Evolutionary conservation across 257 asterid genomes (phyloP), one percentile per base, ranked within the genome.

Genomic region (Solanum etuberosum): DNA sequence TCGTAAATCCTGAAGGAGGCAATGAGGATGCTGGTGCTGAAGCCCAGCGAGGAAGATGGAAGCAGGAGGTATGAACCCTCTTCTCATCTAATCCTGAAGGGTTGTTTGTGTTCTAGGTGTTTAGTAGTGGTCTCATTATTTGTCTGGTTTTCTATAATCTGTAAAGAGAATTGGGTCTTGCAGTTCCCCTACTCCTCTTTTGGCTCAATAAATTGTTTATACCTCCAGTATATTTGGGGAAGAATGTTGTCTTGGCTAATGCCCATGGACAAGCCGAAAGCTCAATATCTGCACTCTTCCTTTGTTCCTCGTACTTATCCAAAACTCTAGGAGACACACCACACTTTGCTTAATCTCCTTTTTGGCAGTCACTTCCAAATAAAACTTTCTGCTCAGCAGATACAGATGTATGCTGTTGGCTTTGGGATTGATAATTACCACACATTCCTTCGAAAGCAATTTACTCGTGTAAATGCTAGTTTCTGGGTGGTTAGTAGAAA

Each of bases 1-100:
- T 97, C 85, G 94, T 97, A 90, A 97, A 97, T 92, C 99, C 99
- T 6, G 99, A 97, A 89, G 99, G 99, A 90, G 98, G 98, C 85
- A 97, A 93, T 91, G 99, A 95, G 87, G 99, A 96, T 89, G 98
- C 96, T 25, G 99, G 92, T 91, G 98, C 93, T 91, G 99, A 97
- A 95, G 99, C 99, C 70, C 97, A 92, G 70, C 93, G 89, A 91
- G 99, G 99, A 90, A 94, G 99, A 91, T 97, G 98, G 99, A 90
- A 87, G 87, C 87, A 93, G 54, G 99, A 97, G 98, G 99, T 97
- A 78, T 21, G 83, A 78, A 84, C 37, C 40, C 32, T 65, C 74
- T 84, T 74, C 83, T 74, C 51, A 48, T 51, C 73, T 48, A 84
- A 63, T 84, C 61, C 61, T 20, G 11, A 84, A 57, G 38, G 38